Evolutionary conservation across 345 rosid genomes (phyloP), one percentile per base, ranked within the genome.

Genomic region (Adansonia digitata): DNA sequence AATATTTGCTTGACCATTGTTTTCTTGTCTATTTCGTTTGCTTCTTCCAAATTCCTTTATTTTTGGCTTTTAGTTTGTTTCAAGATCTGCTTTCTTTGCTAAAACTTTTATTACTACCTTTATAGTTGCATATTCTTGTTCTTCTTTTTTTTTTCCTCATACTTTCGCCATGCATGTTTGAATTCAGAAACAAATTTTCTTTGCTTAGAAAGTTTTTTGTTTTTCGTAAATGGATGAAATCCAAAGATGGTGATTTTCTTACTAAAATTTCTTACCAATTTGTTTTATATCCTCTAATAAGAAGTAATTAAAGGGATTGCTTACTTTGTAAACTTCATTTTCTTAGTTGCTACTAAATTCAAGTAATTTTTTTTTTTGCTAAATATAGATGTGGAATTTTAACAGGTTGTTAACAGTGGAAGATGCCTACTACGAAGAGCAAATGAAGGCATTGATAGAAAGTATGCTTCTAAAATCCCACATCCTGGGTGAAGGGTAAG

Each of bases 401-500:
- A 56, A 74, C 83, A 92, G 97, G 98, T 79, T 91, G 81, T 71
- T 94, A 86, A 90, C 87, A 14, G 64, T 88, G 81, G 90, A 87
- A 84, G 97, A 92, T 80, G 90, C 90, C 37, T 85, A 88, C 77
- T 82, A 40, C 77, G 93, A 86, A 78, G 91, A 88, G 49, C 83
- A 86, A 75, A 79, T 89, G 84, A 77, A 66, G 42, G 37, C 86
- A 68, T n/a, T 88, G 7, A 82, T 89, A 76, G 80, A 81, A 74
- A 84, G 75, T 69, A 77, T 90, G 88, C 86, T 85, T 84, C 83
- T 60, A 22, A 84, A 87, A 73, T 84, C 81, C 82, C 97, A 86
- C 60, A 78, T 88, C 71, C 79, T 90, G 20, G 94, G 97, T 69
- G 92, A 91, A 86, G 97, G 97, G 97, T 94, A 90, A 69, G 91